Evolutionary conservation across 2,329 filamentous ascomycete species (phyloP).

Genomic region (Xylariaceae sp.): DNA sequence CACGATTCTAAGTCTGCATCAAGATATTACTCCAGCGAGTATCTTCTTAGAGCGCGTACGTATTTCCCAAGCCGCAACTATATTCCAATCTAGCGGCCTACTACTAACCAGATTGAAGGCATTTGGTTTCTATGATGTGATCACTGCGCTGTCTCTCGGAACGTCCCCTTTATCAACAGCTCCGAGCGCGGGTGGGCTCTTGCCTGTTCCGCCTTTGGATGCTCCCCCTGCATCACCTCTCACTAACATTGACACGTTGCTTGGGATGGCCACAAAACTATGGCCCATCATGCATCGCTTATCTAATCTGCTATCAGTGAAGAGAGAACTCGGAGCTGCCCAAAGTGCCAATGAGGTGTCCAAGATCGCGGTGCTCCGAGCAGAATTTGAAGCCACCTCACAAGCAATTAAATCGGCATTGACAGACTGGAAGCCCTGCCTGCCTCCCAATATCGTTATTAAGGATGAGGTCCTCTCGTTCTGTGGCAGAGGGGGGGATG

Average conservation of each 20-base stretch:
- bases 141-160: conserved; percentile 58
- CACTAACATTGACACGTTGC: conserved; percentile 53
- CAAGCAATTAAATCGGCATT: conserved; percentile 54
- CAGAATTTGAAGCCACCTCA: conserved; percentile 48
- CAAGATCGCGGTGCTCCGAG: conserved; percentile 45
- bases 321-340: conserved; percentile 47
- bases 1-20: conserved; percentile 53
- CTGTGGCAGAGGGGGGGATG: conserved; percentile 13
- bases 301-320: conserved; percentile 51
- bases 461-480: conserved; percentile 24
- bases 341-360: conserved; percentile 38
- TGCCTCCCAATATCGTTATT: conserved; percentile 39
- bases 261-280: conserved; percentile 58
- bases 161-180: conserved; percentile 52
- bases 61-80: not conserved
- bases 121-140: conserved; percentile 63
- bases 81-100: not conserved
- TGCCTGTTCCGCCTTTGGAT: conserved; percentile 45
- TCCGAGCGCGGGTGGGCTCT: conserved; percentile 43
- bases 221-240: conserved; percentile 42
- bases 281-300: conserved; percentile 62
- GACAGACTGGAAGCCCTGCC: conserved; percentile 50
- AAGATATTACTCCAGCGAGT: conserved; percentile 47
- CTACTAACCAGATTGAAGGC: conserved; percentile 42
- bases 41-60: conserved; percentile 56